Evolutionary conservation across 176 grass and related monocot species (phyloP).

Genomic region (Eragrostis curvula): DNA sequence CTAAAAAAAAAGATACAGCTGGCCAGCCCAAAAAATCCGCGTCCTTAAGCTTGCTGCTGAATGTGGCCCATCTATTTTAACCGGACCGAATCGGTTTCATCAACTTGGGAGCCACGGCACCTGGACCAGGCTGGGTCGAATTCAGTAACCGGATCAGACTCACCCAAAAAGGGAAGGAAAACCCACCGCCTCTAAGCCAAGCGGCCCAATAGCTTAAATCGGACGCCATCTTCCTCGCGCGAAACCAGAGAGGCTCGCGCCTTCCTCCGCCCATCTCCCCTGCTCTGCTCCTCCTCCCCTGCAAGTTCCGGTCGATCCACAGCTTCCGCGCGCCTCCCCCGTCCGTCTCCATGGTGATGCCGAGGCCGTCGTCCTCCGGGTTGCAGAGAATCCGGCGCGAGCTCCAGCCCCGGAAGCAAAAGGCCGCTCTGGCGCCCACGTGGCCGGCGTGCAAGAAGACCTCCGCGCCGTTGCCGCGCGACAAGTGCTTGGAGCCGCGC

Average conservation of each 20-base stretch:
- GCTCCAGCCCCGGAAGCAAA: not conserved
- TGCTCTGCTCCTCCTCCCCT: too few species aligned
- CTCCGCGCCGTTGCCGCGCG: not conserved
- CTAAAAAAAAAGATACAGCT: too few species aligned
- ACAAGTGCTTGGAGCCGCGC: not conserved
- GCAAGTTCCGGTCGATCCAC: too few species aligned
- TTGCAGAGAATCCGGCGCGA: not conserved
- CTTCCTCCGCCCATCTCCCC: too few species aligned
- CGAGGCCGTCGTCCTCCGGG: not conserved
- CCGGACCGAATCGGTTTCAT: not conserved
- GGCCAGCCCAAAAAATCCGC: too few species aligned
- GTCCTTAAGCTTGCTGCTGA: too few species aligned
- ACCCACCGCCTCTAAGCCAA: too few species aligned
- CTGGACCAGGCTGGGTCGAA: too few species aligned
- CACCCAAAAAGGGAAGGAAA: too few species aligned
- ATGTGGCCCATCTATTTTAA: not conserved
- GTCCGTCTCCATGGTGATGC: not conserved
- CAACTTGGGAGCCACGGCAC: not conserved
- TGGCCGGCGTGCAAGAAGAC: not conserved
- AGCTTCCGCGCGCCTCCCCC: not conserved
- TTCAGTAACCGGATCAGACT: not conserved
- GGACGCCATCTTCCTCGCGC: not conserved
- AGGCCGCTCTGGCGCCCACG: not conserved
- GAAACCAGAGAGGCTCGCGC: too few species aligned
- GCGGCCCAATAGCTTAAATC: not conserved